Base-by-base conservation (phyloP, 306 rosid species). In the Rubus parviflorus region DNA sequence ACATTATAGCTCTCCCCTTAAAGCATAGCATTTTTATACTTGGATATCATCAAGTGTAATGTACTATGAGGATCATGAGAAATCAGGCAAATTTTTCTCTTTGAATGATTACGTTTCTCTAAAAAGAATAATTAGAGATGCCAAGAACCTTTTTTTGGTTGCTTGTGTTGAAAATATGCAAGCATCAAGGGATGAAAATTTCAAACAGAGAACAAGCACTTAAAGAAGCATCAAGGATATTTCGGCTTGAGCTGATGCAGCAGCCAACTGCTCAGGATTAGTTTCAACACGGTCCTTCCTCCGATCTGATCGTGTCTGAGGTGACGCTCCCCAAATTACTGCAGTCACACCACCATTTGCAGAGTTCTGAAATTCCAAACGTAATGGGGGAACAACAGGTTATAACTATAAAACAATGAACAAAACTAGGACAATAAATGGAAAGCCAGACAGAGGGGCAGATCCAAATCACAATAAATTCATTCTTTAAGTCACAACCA, bases 291-390 rank as follows among this genome's bases (percentile, higher is more conserved):
- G 98, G 77, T 96, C 99, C 87, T 96, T 96, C 37, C 96, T 75
- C 10, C 98, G 87, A 73, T 96, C 99, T 19, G 99, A 92, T 81
- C 99, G 88, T 6, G 97, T 89, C 68, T 96, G 99, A 25, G 99
- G 99, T 46, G 99, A 92, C 1, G 99, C 99, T 23, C 97, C 99
- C 99, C 99, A 96, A 72, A 96, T 92, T 68, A 96, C 80, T 23
- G 99, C 99, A 54, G 96, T 96, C 54, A 87, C 94, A 52, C 73
- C 75, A 38, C 99, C 98, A 76, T 83, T 88, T 74, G 87, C 85
- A 2, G 95, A 86, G 81, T 85, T 86, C 96, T 92, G 88, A 65
- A 83, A 79, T 68, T 75, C 72, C 77, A 76, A 73, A 76, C 14
- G 74, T 72, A 65, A 83, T n/a, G 49, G 52, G 17, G 5, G 22